Base-by-base conservation (phyloP, 805 yeast genomes). In the Jamesozyma rosinii region DNA sequence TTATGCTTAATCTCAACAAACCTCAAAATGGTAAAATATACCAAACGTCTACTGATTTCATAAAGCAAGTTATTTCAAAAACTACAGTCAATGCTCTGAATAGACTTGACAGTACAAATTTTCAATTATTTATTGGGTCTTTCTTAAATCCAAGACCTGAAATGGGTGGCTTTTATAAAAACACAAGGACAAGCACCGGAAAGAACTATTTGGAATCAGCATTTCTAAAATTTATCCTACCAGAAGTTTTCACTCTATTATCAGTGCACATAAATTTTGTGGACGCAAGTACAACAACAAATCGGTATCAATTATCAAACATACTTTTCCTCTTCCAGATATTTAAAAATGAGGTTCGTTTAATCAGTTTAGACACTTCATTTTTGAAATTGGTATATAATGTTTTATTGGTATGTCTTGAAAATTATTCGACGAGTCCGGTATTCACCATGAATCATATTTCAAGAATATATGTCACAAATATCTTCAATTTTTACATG, bases 41-140 rank as follows among this genome's bases (percentile, higher is more conserved):
- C 43, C 52, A 49, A 27, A 51, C 49, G n/a, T 50, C 61, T 5
- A 49, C 61, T 26, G 60, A 64, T 3, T 59, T 58, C 32, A 53
- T 71, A 19, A 50, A 52, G 11, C 56, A 59, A 22, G 55, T 67
- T 1, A 47, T 74, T 4, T 54, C 74, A 1, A 55, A 61, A 13
- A 55, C 67, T 6, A 61, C 72, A 38, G 59, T 72, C 3, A 56
- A 67, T 3, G 45, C 46, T 6, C 30, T 53, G 21, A 64, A 57
- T 40, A 36, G 55, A 0, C 48, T 57, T 37, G 53, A 46, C 5
- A 20, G 42, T 2, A 38, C 38, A 17, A 63, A 54, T 10, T 49
- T 58, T 11, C 40, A 50, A 37, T 20, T 44, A 43, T 41, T 50
- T 49, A 10, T 53, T 39, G 27, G 42, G 46, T 4, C 46, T 48